phyloP scores from a whole-genome alignment of 768 basidiomycete species.

The Hericium alpestre region DNA sequence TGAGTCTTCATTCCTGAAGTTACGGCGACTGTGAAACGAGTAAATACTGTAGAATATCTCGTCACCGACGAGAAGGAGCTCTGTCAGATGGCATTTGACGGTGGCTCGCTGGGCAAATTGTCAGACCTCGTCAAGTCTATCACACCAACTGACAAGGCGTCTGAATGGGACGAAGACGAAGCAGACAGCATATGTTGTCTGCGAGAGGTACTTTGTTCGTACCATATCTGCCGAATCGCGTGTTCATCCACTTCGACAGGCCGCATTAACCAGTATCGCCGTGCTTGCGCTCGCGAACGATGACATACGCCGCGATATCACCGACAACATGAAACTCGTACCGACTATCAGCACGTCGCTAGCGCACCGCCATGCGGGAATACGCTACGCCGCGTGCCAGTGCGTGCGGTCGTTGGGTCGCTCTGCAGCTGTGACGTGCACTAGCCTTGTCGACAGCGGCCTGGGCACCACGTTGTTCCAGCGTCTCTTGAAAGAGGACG shows the following conservation, averaged over 20 bases:
- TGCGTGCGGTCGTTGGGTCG: conserved; percentile 73
- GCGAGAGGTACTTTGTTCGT: conserved; percentile 43
- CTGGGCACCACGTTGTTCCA: conserved; percentile 63
- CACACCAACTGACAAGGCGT: conserved; percentile 28
- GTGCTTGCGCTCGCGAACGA: conserved; percentile 64
- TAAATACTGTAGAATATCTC: conserved; percentile 38
- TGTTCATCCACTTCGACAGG: conserved; percentile 31
- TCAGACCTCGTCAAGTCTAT: conserved; percentile 40
- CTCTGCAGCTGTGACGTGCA: conserved; percentile 69
- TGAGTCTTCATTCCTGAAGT: conserved; percentile 24
- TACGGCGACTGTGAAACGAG: not conserved
- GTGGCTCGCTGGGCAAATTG: conserved; percentile 51
- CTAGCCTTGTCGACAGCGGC: conserved; percentile 75
- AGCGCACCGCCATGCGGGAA: conserved; percentile 53
- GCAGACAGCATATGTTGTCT: conserved; percentile 45
- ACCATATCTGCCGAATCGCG: not conserved
- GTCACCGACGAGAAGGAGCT: conserved; percentile 61
- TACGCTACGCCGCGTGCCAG: conserved; percentile 82
- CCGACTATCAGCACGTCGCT: conserved; percentile 46
- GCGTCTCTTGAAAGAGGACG: conserved; percentile 45
- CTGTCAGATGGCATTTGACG: conserved; percentile 58
- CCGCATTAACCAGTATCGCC: conserved; percentile 63
- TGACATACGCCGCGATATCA: conserved; percentile 58
- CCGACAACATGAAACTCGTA: conserved; percentile 47
- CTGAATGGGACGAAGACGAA: conserved; percentile 54